A percentile compares a stretch with the other conserved stretches of the same genome.
Conservation (phyloP, 257 asterid species). For the Solanum sparsipilum region DNA sequence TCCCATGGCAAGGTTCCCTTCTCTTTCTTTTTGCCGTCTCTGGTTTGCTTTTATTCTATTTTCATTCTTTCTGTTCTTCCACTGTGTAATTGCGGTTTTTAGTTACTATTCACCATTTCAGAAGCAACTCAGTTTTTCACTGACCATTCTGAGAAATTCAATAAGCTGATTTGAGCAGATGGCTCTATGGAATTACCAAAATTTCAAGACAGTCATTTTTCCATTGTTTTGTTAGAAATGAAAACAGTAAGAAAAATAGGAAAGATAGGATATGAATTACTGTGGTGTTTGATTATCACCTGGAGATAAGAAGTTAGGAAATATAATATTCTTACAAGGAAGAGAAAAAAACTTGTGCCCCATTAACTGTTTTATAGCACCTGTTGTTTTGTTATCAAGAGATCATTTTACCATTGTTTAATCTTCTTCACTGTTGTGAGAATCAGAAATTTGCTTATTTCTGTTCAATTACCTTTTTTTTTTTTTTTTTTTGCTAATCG, state of each 20-base stretch:
- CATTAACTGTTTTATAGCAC: background rate
- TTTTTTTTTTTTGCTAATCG: background rate
- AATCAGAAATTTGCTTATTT: background rate
- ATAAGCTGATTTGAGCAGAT: background rate
- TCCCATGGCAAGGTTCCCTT: constrained; percentile 48
- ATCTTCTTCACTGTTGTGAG: background rate
- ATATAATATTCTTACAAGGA: background rate
- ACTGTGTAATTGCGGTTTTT: background rate
- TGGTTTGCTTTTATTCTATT: background rate
- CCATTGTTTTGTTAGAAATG: background rate
- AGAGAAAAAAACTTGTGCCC: background rate
- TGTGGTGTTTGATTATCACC: background rate
- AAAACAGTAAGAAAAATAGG: background rate
- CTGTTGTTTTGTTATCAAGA: background rate
- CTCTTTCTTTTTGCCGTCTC: background rate
- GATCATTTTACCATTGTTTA: background rate
- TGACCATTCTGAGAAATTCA: background rate
- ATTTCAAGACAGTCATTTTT: background rate
- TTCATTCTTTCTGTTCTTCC: background rate
- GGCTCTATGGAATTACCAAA: background rate
- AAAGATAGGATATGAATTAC: background rate
- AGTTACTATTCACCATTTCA: background rate
- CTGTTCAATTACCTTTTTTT: background rate
- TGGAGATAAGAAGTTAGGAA: background rate
- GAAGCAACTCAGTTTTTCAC: background rate